Percentiles rank a stretch among this genome's conserved stretches.
Conservation (phyloP, 2,329 filamentous ascomycete genomes). For the Fusarium continuum region DNA sequence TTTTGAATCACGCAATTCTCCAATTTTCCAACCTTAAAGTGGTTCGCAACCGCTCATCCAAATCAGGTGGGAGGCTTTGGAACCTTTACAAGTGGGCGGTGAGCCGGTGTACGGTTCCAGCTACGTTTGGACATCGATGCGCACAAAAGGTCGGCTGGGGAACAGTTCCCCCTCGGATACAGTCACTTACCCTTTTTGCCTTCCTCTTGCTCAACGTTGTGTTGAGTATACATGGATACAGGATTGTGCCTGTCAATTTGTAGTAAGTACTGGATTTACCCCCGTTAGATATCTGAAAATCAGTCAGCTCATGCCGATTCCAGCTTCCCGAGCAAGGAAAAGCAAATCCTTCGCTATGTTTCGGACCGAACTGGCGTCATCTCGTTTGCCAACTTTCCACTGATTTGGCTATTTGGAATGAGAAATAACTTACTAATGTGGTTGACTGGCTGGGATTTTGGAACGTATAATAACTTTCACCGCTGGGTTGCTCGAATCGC, state of each 20-base stretch:
- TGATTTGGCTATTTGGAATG: conserved; percentile 73
- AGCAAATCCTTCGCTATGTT: conserved; percentile 61
- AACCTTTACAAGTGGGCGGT: conserved; percentile 44
- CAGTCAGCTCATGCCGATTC: not conserved
- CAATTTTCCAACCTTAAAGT: conserved; percentile 12
- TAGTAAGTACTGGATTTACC: conserved; percentile 45
- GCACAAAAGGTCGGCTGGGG: conserved; percentile 57
- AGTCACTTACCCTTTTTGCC: conserved; percentile 51
- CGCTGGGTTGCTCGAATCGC: conserved; percentile 71
- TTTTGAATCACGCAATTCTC: conserved; percentile 44
- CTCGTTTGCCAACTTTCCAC: conserved; percentile 69
- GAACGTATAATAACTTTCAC: conserved; percentile 73
- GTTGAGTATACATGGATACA: conserved; percentile 51
- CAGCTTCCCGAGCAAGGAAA: conserved; percentile 48
- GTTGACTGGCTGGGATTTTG: conserved; percentile 75
- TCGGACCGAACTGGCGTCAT: conserved; percentile 72
- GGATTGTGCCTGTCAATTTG: conserved; percentile 50
- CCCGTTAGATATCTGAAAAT: accelerated
- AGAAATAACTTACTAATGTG: conserved; percentile 73
- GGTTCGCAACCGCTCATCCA: not conserved
- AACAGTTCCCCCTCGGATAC: conserved; percentile 56
- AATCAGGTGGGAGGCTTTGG: not conserved
- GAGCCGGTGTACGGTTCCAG: conserved; percentile 50
- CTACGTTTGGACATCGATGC: conserved; percentile 55
- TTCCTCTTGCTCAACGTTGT: conserved; percentile 53